Conservation (phyloP, 768 basidiomycete species). For the Termitomyces sp. region DNA sequence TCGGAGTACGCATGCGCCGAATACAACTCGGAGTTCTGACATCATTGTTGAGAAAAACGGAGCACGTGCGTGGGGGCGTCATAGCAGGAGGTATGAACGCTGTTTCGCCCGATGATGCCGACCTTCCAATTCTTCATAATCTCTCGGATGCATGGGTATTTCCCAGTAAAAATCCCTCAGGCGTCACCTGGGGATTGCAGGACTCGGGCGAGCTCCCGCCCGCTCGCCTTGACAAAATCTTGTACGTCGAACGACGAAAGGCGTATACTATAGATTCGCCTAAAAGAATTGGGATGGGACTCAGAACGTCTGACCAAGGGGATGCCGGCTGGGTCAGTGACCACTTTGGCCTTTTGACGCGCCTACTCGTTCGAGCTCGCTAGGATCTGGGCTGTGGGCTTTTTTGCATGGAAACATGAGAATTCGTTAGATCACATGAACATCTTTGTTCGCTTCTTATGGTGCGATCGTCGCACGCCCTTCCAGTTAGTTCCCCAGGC, state of each 20-base stretch:
- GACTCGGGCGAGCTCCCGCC: slow-evolving; percentile 40
- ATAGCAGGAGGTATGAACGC: slow-evolving; percentile 74
- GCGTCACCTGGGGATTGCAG: slow-evolving; percentile 71
- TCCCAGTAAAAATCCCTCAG: slow-evolving; percentile 35
- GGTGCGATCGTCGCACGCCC: not conserved
- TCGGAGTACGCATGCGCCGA: slow-evolving; percentile 35
- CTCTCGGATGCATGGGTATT: slow-evolving; percentile 58
- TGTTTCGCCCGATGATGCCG: slow-evolving; percentile 40
- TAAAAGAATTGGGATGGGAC: slow-evolving; percentile 48
- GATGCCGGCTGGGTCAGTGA: slow-evolving; percentile 54
- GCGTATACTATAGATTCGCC: slow-evolving; percentile 51
- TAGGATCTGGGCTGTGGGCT: slow-evolving; percentile 7
- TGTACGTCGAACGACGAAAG: slow-evolving; percentile 45
- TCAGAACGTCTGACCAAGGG: slow-evolving; percentile 30
- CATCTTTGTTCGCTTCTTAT: not conserved
- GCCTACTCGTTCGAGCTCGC: slow-evolving; percentile 23
- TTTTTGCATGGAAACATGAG: not conserved
- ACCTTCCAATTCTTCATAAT: slow-evolving; percentile 37
- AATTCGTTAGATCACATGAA: slow-evolving; percentile 6
- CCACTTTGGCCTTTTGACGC: slow-evolving; percentile 55
- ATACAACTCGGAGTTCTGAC: slow-evolving; percentile 51
- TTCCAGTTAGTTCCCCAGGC: not conserved
- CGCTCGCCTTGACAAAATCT: slow-evolving; percentile 60
- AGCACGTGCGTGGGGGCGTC: slow-evolving; percentile 49
- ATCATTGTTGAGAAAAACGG: slow-evolving; percentile 41